A percentile compares a stretch with the other conserved stretches of the same genome.
Conservation (phyloP, 345 rosid species). For the Eucalyptus grandis region DNA sequence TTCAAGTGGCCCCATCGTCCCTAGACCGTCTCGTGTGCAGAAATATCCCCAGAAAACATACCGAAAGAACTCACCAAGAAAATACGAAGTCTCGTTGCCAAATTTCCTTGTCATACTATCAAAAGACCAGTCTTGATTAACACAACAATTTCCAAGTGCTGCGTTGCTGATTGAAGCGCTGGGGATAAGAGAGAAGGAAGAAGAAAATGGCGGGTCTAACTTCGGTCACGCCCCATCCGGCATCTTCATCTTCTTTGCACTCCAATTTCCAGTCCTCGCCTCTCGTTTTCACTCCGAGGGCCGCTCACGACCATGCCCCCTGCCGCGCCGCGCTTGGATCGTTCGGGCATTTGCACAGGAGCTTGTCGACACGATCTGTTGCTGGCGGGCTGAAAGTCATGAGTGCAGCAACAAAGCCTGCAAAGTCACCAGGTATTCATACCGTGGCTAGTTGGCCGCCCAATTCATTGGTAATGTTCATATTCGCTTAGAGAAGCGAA, state of each 20-base stretch:
- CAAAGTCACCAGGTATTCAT: slow-evolving; percentile 72
- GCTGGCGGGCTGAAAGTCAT: slow-evolving; percentile 24
- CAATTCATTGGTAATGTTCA: not conserved
- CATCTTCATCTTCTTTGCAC: slow-evolving; percentile 15
- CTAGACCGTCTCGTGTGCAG: not conserved
- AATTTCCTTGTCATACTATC: not conserved
- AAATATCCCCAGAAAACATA: not conserved
- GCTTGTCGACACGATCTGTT: not conserved
- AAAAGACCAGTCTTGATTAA: not conserved
- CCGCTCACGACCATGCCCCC: not conserved
- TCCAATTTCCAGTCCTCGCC: slow-evolving; percentile 24
- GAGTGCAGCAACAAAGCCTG: slow-evolving; percentile 67
- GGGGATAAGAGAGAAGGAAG: not conserved
- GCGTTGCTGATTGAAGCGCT: not conserved
- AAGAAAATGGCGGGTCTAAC: slow-evolving; percentile 43
- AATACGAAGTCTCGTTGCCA: not conserved
- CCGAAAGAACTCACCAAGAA: not conserved
- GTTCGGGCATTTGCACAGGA: not conserved
- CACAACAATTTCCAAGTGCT: not conserved
- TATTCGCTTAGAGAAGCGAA: not conserved
- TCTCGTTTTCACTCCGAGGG: slow-evolving; percentile 11
- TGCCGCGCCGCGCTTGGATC: not conserved
- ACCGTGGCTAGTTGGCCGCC: not conserved
- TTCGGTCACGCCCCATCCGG: slow-evolving; percentile 25
- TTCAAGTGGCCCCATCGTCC: not conserved